These are phyloP conservation scores for Pulveroboletus sp. DNA, from an alignment of 768 basidiomycete genomes.

Conservation along the genomic window DNA sequence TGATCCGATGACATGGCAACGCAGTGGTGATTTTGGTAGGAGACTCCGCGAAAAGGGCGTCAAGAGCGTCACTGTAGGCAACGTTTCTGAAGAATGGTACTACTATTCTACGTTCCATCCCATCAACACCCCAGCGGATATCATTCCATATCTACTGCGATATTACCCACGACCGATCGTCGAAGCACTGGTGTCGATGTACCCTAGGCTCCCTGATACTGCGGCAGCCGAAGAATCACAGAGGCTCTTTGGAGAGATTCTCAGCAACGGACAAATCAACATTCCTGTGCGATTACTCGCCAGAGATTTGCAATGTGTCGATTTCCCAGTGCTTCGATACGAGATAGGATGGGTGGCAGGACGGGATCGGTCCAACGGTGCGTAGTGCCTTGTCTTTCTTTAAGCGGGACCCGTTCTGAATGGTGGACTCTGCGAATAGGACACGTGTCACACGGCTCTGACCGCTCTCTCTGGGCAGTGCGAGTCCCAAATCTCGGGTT, in stretches of 20 bases:
- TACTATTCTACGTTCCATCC: conserved; percentile 71
- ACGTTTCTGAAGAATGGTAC: conserved; percentile 74
- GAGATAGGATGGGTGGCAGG: conserved; percentile 68
- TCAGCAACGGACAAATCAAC: conserved; percentile 64
- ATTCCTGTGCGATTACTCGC: conserved; percentile 64
- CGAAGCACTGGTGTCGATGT: conserved; percentile 41
- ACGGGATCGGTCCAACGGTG: conserved; percentile 53
- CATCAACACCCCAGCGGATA: conserved; percentile 45
- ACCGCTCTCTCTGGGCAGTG: conserved; percentile 61
- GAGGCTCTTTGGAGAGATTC: conserved; percentile 55
- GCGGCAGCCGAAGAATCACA: conserved; percentile 43
- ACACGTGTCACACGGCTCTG: conserved; percentile 68
- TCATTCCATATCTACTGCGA: conserved; percentile 54
- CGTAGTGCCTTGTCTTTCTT: conserved; percentile 4
- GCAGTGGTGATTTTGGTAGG: conserved; percentile 52
- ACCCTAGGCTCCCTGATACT: conserved; percentile 39
- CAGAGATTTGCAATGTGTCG: conserved; percentile 51
- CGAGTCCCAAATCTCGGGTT: conserved; percentile 46
- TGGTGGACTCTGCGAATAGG: conserved; percentile 36
- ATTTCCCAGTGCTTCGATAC: conserved; percentile 67
- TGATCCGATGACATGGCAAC: conserved; percentile 71
- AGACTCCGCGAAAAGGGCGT: conserved; percentile 58
- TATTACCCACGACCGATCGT: conserved; percentile 58
- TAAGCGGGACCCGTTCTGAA: background rate
- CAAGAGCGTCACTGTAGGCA: conserved; percentile 57